Conservation (phyloP, 1,284 basidiomycete species). For the Boletellus dicymbophilus region DNA sequence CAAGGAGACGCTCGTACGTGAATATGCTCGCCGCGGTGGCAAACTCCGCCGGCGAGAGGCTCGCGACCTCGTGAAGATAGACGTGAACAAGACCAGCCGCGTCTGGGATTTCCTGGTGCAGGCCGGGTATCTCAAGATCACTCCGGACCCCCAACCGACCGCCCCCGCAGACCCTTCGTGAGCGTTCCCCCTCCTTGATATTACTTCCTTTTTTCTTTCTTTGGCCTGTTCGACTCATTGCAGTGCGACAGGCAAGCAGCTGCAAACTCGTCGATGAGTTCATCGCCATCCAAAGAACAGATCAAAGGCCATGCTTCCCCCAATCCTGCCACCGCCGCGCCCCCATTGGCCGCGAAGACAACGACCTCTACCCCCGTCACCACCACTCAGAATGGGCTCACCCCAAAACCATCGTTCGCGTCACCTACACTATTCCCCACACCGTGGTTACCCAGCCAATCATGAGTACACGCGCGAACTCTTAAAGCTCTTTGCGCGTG, state of each 20-base stretch:
- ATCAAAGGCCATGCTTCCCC: conserved; percentile 30
- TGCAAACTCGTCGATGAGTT: conserved; percentile 30
- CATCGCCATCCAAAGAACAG: conserved; percentile 42
- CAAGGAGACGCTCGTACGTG: conserved; percentile 90
- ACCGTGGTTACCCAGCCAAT: conserved; percentile 22
- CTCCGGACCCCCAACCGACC: conserved; percentile 41
- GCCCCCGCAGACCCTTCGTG: conserved; percentile 21
- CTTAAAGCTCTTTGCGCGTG: too few relatives aligned
- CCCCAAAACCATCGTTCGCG: conserved; percentile 17
- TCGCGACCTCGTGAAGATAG: conserved; percentile 86
- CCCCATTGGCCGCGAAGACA: conserved; percentile 24
- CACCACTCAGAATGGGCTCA: conserved; percentile 21
- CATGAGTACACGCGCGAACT: neutral
- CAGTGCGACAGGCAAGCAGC: conserved; percentile 16
- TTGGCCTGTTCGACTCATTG: too few relatives aligned
- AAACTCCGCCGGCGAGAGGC: conserved; percentile 85
- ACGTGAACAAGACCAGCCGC: conserved; percentile 88
- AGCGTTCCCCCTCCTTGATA: too few relatives aligned
- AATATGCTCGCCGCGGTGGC: conserved; percentile 88
- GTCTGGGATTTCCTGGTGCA: conserved; percentile 91
- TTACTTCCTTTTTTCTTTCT: too few relatives aligned
- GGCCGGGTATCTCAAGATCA: conserved; percentile 71
- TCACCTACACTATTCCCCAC: conserved; percentile 26
- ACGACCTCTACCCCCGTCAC: neutral
- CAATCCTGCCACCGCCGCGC: conserved; percentile 15